Evolutionary conservation across 2,329 filamentous ascomycete species (phyloP).

Genomic region (Ceratocystis variospora): DNA sequence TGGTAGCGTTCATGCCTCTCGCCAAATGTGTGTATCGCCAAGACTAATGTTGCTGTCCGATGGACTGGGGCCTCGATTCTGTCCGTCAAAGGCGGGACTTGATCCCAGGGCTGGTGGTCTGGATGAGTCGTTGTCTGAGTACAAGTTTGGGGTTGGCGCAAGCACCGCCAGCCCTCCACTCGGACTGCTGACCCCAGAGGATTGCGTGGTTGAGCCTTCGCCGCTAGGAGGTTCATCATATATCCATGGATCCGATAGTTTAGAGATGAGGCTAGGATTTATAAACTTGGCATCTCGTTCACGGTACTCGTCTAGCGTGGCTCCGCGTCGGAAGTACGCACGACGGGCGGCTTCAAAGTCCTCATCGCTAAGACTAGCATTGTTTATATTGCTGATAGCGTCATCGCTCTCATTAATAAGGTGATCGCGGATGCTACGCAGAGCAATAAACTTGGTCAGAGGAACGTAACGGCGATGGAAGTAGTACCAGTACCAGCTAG

Average conservation of each 20-base stretch:
- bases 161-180: not conserved
- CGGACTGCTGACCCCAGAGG: slow-evolving; percentile 8
- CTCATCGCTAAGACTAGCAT: not conserved
- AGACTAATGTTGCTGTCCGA: slow-evolving; percentile 34
- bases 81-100: not conserved
- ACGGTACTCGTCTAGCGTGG: slow-evolving; percentile 57
- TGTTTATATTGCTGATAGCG: slow-evolving; percentile 22
- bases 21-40: slow-evolving; percentile 39
- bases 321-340: slow-evolving; percentile 38
- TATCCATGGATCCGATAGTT: slow-evolving; percentile 60
- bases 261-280: slow-evolving; percentile 58
- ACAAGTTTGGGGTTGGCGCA: not conserved
- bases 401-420: slow-evolving; percentile 28
- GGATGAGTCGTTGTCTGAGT: not conserved
- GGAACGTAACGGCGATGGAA: slow-evolving; percentile 73
- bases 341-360: slow-evolving; percentile 21
- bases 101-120: not conserved
- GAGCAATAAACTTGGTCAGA: slow-evolving; percentile 79
- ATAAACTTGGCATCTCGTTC: slow-evolving; percentile 59
- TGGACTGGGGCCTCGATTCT: slow-evolving; percentile 25
- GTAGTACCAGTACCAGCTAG: slow-evolving; percentile 79
- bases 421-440: slow-evolving; percentile 60
- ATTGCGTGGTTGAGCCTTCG: not conserved
- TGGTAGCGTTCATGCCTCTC: slow-evolving; percentile 23
- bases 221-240: slow-evolving; percentile 27